A percentile compares a stretch with the other conserved stretches of the same genome.
Conservation (phyloP, 805 yeast genomes). For the Wickerhamiella domercqiae region DNA sequence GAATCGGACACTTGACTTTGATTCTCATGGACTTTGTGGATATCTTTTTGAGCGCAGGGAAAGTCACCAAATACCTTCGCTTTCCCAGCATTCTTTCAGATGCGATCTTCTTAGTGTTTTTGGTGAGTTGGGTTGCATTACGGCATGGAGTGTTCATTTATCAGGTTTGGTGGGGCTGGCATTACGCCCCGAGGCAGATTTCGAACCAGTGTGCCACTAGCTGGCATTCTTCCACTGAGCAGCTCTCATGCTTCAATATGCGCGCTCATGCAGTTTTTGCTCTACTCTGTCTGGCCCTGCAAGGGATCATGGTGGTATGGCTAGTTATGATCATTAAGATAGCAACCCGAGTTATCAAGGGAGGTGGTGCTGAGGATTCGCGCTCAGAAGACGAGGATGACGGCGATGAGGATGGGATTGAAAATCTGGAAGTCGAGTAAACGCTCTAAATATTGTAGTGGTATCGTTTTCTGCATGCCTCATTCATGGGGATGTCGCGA, state of each 20-base stretch:
- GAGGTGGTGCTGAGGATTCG: constrained; percentile 69
- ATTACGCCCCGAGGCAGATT: constrained; percentile 29
- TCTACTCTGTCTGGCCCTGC: constrained; percentile 46
- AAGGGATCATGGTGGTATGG: constrained; percentile 56
- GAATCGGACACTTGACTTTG: constrained; percentile 65
- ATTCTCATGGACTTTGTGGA: constrained; percentile 77
- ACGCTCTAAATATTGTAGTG: no score
- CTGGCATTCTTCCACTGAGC: constrained; percentile 9
- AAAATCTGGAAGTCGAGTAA: not conserved
- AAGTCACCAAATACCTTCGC: constrained; percentile 61
- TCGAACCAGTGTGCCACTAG: constrained; percentile 16
- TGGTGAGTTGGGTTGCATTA: constrained; percentile 50
- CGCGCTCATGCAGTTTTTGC: constrained; percentile 31
- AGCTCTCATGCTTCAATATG: constrained; percentile 23
- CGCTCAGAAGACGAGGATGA: constrained; percentile 67
- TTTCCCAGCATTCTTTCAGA: constrained; percentile 43
- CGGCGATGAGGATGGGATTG: constrained; percentile 11
- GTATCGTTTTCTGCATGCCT: no score
- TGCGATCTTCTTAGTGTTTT: constrained; percentile 47
- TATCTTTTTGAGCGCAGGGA: constrained; percentile 54
- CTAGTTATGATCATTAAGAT: constrained; percentile 57
- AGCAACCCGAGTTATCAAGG: constrained; percentile 51
- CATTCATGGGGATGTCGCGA: no score
- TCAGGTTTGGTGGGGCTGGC: constrained; percentile 43
- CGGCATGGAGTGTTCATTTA: constrained; percentile 66